Percentiles rank a stretch among this genome's conserved stretches.
Conservation (phyloP, 2,329 filamentous ascomycete genomes). For the Apiospora kogelbergensis region DNA sequence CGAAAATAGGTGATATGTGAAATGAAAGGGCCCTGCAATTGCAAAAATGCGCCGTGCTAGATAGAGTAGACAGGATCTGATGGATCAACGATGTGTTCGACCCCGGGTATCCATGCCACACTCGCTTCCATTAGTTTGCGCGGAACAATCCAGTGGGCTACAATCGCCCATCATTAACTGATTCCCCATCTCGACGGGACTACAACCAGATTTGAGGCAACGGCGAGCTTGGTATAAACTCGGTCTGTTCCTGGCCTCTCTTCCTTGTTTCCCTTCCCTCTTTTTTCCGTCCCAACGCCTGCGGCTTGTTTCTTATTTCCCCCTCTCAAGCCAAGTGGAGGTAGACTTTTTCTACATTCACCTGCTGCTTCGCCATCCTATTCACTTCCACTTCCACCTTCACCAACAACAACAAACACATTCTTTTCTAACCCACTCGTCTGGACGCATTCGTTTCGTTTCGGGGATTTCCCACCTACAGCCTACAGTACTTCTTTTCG, state of each 20-base stretch:
- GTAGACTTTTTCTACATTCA: background rate
- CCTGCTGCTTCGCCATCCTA: background rate
- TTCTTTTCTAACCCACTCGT: constrained; percentile 8
- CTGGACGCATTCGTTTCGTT: constrained; percentile 1
- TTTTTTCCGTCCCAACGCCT: background rate
- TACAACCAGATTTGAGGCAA: background rate
- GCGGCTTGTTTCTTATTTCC: constrained; percentile 6
- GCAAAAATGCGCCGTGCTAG: background rate
- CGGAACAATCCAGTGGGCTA: background rate
- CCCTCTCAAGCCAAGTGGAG: background rate
- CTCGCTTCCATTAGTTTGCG: background rate
- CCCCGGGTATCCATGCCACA: background rate
- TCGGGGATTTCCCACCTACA: background rate
- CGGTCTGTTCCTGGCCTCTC: background rate
- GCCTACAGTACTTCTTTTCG: background rate
- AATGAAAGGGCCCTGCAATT: background rate
- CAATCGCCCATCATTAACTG: background rate
- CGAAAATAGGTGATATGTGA: background rate
- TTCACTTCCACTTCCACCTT: background rate
- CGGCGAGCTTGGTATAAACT: constrained; percentile 8
- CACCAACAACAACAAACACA: background rate
- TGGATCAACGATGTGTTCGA: background rate
- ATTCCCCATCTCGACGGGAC: background rate
- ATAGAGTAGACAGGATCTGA: constrained; percentile 3
- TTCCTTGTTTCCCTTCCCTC: background rate